Conservation (phyloP, 192 early-diverging fungal species). For the Entomortierella lignicola region DNA sequence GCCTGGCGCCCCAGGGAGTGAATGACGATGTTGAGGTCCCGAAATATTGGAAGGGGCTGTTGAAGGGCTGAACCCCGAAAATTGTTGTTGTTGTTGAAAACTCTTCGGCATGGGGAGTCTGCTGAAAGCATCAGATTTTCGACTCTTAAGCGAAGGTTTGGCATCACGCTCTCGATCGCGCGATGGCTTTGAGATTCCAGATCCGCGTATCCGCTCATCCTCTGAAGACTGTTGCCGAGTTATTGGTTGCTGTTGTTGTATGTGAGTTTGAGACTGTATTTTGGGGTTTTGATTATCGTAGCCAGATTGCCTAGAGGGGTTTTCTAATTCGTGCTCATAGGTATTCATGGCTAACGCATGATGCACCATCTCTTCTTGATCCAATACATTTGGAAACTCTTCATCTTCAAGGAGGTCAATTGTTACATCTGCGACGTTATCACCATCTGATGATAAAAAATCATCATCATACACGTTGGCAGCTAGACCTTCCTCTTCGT, state of each 20-base stretch:
- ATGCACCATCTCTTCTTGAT: conserved; percentile 46
- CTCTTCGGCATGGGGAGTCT: conserved; percentile 46
- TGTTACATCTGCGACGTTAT: conserved; percentile 56
- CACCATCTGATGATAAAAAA: conserved; percentile 44
- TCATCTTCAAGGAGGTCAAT: conserved; percentile 54
- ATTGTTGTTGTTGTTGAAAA: conserved; percentile 11
- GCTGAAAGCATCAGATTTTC: conserved; percentile 47
- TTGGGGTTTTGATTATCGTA: neutral
- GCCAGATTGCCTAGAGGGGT: conserved; percentile 5
- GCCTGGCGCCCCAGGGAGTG: conserved; percentile 5
- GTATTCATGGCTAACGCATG: conserved; percentile 37
- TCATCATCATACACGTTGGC: conserved; percentile 39
- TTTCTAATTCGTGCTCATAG: conserved; percentile 45
- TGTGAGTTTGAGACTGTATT: neutral
- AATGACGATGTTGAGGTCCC: conserved; percentile 21
- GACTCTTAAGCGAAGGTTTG: conserved; percentile 24
- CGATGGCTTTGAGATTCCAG: conserved; percentile 6
- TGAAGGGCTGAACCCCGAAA: neutral
- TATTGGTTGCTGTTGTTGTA: conserved; percentile 11
- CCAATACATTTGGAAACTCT: conserved; percentile 46
- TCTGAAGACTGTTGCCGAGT: conserved; percentile 16
- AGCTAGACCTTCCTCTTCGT: conserved; percentile 15
- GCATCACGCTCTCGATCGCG: conserved; percentile 18
- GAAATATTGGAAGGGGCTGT: conserved; percentile 4
- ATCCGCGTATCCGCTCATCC: conserved; percentile 6